A percentile compares a stretch with the other conserved stretches of the same genome.
phyloP scores from a whole-genome alignment of 768 basidiomycete genomes.

The Auricularia sp. region DNA sequence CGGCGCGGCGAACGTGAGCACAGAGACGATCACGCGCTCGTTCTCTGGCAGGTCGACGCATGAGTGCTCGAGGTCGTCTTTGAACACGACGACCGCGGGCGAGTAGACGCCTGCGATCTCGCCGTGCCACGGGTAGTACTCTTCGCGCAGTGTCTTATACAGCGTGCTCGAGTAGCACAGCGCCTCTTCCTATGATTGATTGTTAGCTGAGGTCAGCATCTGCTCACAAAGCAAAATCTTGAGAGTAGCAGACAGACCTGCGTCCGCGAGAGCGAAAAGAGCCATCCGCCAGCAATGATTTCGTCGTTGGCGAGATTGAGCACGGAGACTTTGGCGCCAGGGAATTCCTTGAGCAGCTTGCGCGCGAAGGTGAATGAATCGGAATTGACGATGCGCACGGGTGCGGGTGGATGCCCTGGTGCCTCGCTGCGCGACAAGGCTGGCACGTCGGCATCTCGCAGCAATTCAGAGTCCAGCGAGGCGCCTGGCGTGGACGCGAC shows the following conservation, averaged over 20 bases:
- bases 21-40: constrained; percentile 31
- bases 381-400: constrained; percentile 23
- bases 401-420: background rate
- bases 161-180: constrained; percentile 41
- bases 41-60: constrained; percentile 25
- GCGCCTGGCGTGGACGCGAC: constrained; percentile 6
- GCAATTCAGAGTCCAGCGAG: constrained; percentile 2
- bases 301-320: constrained; percentile 28
- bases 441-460: background rate
- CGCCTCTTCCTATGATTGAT: constrained; percentile 38
- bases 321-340: constrained; percentile 17
- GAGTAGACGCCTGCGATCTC: constrained; percentile 34
- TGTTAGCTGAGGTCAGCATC: background rate
- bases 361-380: constrained; percentile 32
- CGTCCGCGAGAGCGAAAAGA: constrained; percentile 18
- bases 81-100: constrained; percentile 38
- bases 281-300: constrained; percentile 26
- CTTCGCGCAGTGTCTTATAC: constrained; percentile 29
- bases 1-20: constrained; percentile 39
- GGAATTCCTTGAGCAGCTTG: constrained; percentile 19
- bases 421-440: background rate
- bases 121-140: constrained; percentile 38
- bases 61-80: constrained; percentile 34
- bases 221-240: background rate
- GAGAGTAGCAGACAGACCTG: constrained; percentile 17